Evolutionary conservation across 1,284 basidiomycete genomes (phyloP).

Genomic region (Dichomitus squalens): DNA sequence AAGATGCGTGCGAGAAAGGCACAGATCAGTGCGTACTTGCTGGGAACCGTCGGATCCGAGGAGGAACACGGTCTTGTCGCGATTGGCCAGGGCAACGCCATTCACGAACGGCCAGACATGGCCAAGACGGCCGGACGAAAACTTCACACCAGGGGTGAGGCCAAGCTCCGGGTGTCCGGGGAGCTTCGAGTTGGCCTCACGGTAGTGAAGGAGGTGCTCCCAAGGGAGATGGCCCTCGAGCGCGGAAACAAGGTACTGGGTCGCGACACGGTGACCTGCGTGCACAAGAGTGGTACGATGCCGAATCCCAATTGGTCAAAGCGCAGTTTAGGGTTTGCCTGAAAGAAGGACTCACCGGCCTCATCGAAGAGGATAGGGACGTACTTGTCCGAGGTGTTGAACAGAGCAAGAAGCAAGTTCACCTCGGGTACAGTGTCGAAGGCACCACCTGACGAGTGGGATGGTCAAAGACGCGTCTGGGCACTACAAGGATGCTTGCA

Average conservation of each 20-base stretch:
- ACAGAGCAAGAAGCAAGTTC: conserved; percentile 70
- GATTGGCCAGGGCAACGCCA: conserved; percentile 79
- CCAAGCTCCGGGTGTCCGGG: conserved; percentile 87
- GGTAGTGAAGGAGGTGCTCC: conserved; percentile 81
- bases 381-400: conserved; percentile 65
- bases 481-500: background rate
- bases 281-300: conserved; percentile 6
- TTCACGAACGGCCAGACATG: conserved; percentile 86
- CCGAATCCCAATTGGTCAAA: background rate
- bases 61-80: conserved; percentile 75
- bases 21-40: conserved; percentile 40
- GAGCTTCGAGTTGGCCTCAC: conserved; percentile 81
- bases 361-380: conserved; percentile 75
- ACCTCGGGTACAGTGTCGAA: conserved; percentile 87
- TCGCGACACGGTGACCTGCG: conserved; percentile 83
- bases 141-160: conserved; percentile 84
- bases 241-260: conserved; percentile 80
- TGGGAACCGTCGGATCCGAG: conserved; percentile 88
- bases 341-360: conserved; percentile 53
- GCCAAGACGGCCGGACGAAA: conserved; percentile 83
- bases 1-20: conserved; percentile 9
- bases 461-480: background rate
- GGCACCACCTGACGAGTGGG: conserved; percentile 61
- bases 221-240: conserved; percentile 71
- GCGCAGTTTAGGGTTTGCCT: background rate